Base-by-base conservation (phyloP, 208 protist genomes). In the Angomonas ambiguus region DNA sequence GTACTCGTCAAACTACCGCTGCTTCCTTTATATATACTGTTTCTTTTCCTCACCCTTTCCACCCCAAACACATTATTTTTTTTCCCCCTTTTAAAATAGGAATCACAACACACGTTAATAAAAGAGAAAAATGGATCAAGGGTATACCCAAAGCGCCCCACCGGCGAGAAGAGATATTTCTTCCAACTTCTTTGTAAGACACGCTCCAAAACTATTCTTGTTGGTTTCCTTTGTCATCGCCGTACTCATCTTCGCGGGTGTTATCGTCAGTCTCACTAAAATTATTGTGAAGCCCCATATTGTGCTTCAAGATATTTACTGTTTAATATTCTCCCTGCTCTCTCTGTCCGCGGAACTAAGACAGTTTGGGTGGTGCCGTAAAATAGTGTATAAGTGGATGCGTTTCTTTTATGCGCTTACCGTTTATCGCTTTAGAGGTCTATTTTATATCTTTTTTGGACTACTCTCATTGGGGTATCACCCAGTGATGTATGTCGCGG, bases 391-490 rank as follows among this genome's bases (percentile, higher is more conserved):
- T 60, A 2, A 53, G 0, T 91, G 85, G 80, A 66, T 96, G 49
- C 75, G 71, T 27, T 91, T 88, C 63, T 70, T 92, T 30, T 92
- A 93, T 71, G 82, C 93, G 58, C 60, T 93, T 31, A 79, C 80
- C 28, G 82, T 75, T 55, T 92, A 91, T 75, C 65, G 67, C 41
- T 72, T 74, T 0, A 75, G 90, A 35, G 74, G 72, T 41, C 31
- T 87, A 35, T 91, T 90, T 56, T 96, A 93, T 73, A 65, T 92
- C 35, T 82, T 92, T 42, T 74, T 93, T 45, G 90, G 87, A 22
- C 64, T 74, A n/a, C 68, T 91, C 30, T 55, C 82, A 16, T 65
- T 96, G 45, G 85, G 76, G 0, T 66, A 42, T 16, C 45, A 61
- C 24, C 30, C 59, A 0, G 24, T 85, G 31, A 67, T 77, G 51